Evolutionary conservation across 1,284 basidiomycete species (phyloP), one percentile per base, ranked within the genome.

Genomic region (Cystobasidium pallidum): DNA sequence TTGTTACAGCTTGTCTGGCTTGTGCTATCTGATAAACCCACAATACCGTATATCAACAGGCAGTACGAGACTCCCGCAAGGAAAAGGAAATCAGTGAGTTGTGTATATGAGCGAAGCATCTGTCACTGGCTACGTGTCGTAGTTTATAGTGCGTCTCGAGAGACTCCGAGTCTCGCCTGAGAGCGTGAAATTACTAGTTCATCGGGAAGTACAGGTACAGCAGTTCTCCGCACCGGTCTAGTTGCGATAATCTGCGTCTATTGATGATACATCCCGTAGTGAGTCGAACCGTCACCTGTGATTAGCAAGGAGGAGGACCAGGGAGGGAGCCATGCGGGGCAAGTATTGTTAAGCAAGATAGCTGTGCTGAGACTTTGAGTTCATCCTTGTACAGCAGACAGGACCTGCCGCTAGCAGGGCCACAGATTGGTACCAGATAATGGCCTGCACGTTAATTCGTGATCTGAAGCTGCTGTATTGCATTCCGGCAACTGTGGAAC

Each of bases 11-110:
- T 62, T 79, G 79, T 13, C 76, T 73, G 0, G 81, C 81, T 67
- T 80, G 71, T 8, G 79, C 80, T 51, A 80, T 77, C 65, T 81
- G 80, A 73, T 81, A 81, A 11, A 79, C 78, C 80, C 64, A 66
- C n/a, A n/a, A n/a, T n/a, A n/a, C n/a, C n/a, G 36, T 66, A 66
- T 3, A 39, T 54, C 26, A 66, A 49, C 1, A 66, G 64, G 51
- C 64, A 66, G 32, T 66, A 68, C 54, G 55, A 59, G 7, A 68
- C 66, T 55, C 59, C 66, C 54, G 59, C 59, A 36, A 68, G 39
- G 32, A 68, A 68, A n/a, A 0, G 66, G 66, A 26, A 58, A 68
- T 64, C 62, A 51, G 26, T 51, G n/a, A 2, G 26, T 21, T 19
- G 57, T 24, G 21, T n/a, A n/a, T n/a, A n/a, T n/a, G n/a, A n/a